A percentile compares a stretch with the other conserved stretches of the same genome.
Evolutionary conservation across 805 yeast genomes (phyloP).

Genomic region (Brettanomyces naardenensis): DNA sequence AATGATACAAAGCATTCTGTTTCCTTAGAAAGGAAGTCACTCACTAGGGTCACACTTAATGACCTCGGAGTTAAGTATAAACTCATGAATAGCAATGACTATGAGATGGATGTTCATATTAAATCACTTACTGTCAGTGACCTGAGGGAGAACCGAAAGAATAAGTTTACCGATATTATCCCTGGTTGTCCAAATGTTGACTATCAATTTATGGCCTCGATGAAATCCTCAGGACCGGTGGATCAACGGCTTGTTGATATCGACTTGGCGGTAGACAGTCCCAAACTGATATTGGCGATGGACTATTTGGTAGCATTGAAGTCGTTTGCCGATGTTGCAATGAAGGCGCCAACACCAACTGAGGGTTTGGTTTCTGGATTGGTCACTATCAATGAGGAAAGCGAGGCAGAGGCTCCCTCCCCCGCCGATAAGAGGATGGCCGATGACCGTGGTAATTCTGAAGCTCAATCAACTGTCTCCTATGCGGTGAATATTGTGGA

Average conservation of each 20-base stretch:
- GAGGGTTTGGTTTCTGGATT: constrained; percentile 7
- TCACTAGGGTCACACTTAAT: constrained; percentile 55
- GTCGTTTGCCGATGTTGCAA: constrained; percentile 47
- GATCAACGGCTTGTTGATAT: constrained; percentile 30
- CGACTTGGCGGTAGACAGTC: constrained; percentile 68
- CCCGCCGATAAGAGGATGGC: too few species aligned
- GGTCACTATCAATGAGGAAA: constrained; percentile 6
- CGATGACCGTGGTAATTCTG: constrained; percentile 7
- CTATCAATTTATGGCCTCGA: constrained; percentile 62
- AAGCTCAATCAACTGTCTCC: constrained; percentile 26
- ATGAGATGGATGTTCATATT: constrained; percentile 53
- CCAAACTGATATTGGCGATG: constrained; percentile 71
- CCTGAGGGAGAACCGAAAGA: constrained; percentile 50
- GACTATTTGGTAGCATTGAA: constrained; percentile 80
- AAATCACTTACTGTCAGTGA: constrained; percentile 76
- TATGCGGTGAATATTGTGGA: constrained; percentile 64
- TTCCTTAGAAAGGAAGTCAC: constrained; percentile 31
- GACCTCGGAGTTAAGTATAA: constrained; percentile 44
- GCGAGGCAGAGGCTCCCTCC: constrained; percentile 6
- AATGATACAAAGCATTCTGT: constrained; percentile 36
- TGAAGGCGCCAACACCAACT: constrained; percentile 16
- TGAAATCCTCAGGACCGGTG: constrained; percentile 34
- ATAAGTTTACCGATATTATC: constrained; percentile 71
- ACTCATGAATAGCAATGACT: constrained; percentile 46
- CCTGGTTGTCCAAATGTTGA: constrained; percentile 59